Evolutionary conservation across 164 flowering plant genomes (phyloP), one percentile per base, ranked within the genome.

Genomic region (Litsea cubeba): DNA sequence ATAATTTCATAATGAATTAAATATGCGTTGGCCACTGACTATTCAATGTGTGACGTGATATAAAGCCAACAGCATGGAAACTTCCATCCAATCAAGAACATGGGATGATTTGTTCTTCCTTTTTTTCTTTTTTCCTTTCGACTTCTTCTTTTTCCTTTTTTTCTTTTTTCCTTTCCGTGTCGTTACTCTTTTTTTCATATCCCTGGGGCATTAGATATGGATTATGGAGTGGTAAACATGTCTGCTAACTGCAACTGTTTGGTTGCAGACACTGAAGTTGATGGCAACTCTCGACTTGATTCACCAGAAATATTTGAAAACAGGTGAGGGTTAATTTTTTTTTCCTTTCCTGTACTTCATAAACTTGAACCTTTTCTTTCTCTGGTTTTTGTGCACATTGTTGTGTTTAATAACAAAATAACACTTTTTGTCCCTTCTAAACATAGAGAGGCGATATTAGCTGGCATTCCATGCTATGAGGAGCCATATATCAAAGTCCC

Each of bases 401-500:
- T 40, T 40, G 10, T 40, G 46, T 40, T 40, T 4, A 40, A 40
- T 40, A 7, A 40, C 46, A 40, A 40, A 40, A 40, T 40, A 40
- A 40, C 46, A 40, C 46, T 1, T 40, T 40, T 40, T 40, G 7
- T 8, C 3, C 46, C 46, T 70, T 11, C 46, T 18, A 15, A 65
- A 30, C 49, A 18, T 49, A 94, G 97, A 84, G 95, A 89, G 72
- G 86, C 85, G 51, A 80, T 91, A 62, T 83, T 90, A 75, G 87
- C 86, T 65, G 85, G 89, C 40, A 79, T 91, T 73, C 97, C 97
- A 79, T 86, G 83, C 80, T 91, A 85, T 64, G 90, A 90, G 68
- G 92, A 90, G 66, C 89, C 95, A 18, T 91, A 86, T 62, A 87
- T 95, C 74, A 90, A 85, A 85, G 97, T 93, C 72, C 99, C 97